These are phyloP conservation scores for Zymoseptoria brevis DNA, from an alignment of 2,329 filamentous ascomycete species.

Conservation along the genomic window DNA sequence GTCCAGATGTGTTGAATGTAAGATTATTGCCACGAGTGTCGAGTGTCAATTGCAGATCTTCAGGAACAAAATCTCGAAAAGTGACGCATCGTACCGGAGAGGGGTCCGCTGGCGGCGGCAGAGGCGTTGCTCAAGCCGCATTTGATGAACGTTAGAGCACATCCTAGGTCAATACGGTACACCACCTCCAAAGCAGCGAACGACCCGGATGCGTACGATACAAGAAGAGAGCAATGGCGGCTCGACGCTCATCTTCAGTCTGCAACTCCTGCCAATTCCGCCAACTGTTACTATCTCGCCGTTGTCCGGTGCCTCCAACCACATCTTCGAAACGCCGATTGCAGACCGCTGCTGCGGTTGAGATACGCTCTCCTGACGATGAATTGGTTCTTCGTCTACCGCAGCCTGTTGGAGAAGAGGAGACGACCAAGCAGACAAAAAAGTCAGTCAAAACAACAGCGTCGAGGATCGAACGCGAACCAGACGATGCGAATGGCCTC, in stretches of 20 bases:
- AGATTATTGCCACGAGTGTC: not conserved
- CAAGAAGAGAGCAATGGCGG: not conserved
- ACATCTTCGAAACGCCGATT: not conserved
- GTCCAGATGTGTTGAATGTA: not conserved
- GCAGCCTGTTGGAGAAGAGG: not conserved
- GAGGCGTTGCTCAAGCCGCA: not conserved
- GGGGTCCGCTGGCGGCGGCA: not conserved
- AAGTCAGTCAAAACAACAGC: not conserved
- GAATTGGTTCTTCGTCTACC: not conserved
- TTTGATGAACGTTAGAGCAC: not conserved
- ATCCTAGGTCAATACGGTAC: not conserved
- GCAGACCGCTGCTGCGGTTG: not conserved
- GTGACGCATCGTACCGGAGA: not conserved
- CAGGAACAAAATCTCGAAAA: not conserved
- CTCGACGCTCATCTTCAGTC: not conserved
- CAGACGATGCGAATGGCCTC: conserved; percentile 1
- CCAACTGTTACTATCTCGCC: not conserved
- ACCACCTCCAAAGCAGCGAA: not conserved
- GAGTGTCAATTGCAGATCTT: not conserved
- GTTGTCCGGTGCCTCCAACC: not conserved
- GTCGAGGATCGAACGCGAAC: not conserved
- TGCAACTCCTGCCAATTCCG: not conserved
- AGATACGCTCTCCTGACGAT: not conserved
- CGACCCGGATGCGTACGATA: not conserved
- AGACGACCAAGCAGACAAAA: not conserved